Percentiles rank a stretch among this genome's conserved stretches.
These are phyloP conservation scores for Tulasnella sp. DNA, from an alignment of 768 basidiomycete species.

Conservation along the genomic window DNA sequence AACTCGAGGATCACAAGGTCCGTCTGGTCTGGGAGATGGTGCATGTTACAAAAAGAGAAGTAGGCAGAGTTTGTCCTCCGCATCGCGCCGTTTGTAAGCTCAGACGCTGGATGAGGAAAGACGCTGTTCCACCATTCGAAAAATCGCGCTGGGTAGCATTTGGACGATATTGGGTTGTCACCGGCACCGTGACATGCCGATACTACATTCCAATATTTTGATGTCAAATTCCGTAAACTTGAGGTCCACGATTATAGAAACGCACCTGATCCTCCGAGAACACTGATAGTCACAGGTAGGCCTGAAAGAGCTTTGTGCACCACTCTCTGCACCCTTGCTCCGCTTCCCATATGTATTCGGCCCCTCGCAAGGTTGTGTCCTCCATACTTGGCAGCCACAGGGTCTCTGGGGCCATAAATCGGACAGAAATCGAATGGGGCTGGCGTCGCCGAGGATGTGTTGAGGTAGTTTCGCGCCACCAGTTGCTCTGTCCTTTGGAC, in stretches of 20 bases:
- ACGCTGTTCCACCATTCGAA: constrained; percentile 96
- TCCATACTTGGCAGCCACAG: constrained; percentile 69
- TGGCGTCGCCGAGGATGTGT: constrained; percentile 39
- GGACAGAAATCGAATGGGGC: constrained; percentile 92
- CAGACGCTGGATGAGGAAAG: constrained; percentile 97
- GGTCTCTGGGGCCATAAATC: constrained; percentile 69
- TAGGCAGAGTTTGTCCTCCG: constrained; percentile 85
- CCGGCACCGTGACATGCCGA: constrained; percentile 91
- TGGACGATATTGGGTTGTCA: constrained; percentile 71
- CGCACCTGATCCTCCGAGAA: constrained; percentile 81
- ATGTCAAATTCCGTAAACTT: too few relatives aligned
- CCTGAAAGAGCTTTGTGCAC: constrained; percentile 75
- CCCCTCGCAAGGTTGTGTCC: constrained; percentile 60
- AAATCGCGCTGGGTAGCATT: constrained; percentile 88
- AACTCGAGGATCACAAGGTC: constrained; percentile 95
- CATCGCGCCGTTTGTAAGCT: constrained; percentile 96
- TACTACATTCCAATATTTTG: too few relatives aligned
- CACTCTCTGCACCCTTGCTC: constrained; percentile 69
- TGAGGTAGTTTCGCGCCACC: constrained; percentile 70
- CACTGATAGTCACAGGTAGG: constrained; percentile 77
- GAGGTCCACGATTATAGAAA: too few relatives aligned
- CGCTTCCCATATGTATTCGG: constrained; percentile 66
- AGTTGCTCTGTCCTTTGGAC: constrained; percentile 17
- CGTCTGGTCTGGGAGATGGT: constrained; percentile 87
- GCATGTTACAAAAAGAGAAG: constrained; percentile 86